Percentiles rank a stretch among this genome's conserved stretches.
phyloP scores from a whole-genome alignment of 208 protist species.

The Leishmania gerbilli region DNA sequence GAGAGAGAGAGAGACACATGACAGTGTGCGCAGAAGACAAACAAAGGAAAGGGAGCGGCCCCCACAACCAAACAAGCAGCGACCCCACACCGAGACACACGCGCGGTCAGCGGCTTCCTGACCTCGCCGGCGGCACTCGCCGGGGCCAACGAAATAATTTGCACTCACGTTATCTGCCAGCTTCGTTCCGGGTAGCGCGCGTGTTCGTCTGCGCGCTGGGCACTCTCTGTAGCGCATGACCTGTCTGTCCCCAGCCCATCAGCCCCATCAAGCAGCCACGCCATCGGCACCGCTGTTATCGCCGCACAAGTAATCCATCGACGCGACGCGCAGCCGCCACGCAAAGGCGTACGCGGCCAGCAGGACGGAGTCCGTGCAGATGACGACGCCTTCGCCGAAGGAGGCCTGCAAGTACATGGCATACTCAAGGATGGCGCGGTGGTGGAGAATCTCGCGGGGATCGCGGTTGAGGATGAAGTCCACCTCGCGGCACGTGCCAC shows the following conservation, averaged over 20 bases:
- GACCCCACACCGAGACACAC: background rate
- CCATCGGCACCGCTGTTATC: background rate
- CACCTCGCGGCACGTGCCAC: conserved; percentile 12
- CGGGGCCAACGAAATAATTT: background rate
- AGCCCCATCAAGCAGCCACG: background rate
- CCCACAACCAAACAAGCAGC: background rate
- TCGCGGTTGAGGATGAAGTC: conserved; percentile 53
- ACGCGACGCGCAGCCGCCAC: conserved; percentile 59
- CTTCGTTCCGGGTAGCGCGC: background rate
- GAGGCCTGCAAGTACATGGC: conserved; percentile 36
- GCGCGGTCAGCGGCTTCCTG: background rate
- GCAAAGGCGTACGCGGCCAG: conserved; percentile 74
- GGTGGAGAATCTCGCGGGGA: conserved; percentile 44
- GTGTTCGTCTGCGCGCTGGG: background rate
- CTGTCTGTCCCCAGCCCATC: background rate
- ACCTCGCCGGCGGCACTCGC: background rate
- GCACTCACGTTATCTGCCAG: background rate
- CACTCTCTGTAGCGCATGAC: background rate
- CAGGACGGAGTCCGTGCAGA: conserved; percentile 71
- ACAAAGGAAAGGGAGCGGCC: too few relatives aligned
- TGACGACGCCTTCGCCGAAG: conserved; percentile 38
- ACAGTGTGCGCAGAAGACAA: background rate
- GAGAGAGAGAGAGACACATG: background rate
- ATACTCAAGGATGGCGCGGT: conserved; percentile 52
- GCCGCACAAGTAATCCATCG: conserved; percentile 31